Conservation (phyloP, 129 eudicot genomes). For the Cynara cardunculus region DNA sequence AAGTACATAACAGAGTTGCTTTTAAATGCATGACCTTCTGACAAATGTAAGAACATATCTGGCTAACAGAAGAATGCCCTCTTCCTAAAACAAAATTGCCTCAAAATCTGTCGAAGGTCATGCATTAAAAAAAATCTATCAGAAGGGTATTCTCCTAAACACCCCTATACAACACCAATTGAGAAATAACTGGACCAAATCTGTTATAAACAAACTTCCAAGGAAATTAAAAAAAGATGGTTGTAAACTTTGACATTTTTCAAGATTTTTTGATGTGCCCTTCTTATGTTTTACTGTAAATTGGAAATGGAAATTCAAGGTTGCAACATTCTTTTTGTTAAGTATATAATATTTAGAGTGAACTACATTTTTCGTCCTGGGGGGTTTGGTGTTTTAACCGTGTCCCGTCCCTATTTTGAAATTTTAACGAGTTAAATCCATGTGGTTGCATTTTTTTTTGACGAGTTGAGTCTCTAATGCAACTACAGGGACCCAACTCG, state of each 20-base stretch:
- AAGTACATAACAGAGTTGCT: too few species aligned
- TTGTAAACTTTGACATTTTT: background rate
- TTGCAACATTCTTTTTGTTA: background rate
- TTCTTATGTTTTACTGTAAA: background rate
- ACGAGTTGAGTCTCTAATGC: too few species aligned
- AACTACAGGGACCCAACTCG: too few species aligned
- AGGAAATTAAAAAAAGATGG: background rate
- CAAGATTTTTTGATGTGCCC: background rate
- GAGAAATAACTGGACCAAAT: background rate
- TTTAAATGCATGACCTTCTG: too few species aligned
- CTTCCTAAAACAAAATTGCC: background rate
- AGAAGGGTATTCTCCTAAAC: background rate
- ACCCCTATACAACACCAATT: background rate
- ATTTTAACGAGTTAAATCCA: too few species aligned
- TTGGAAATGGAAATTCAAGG: background rate
- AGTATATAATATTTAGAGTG: too few species aligned
- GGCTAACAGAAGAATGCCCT: too few species aligned
- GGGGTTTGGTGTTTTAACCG: too few species aligned
- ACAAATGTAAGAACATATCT: too few species aligned
- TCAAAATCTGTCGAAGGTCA: background rate
- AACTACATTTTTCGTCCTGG: too few species aligned
- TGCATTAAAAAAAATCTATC: background rate
- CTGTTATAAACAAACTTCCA: background rate
- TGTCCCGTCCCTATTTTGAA: too few species aligned
- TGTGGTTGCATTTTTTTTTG: too few species aligned